Percentiles rank a stretch among this genome's conserved stretches.
phyloP scores from a whole-genome alignment of 371 early-diverging fungal genomes.

The Mucor lusitanicus region DNA sequence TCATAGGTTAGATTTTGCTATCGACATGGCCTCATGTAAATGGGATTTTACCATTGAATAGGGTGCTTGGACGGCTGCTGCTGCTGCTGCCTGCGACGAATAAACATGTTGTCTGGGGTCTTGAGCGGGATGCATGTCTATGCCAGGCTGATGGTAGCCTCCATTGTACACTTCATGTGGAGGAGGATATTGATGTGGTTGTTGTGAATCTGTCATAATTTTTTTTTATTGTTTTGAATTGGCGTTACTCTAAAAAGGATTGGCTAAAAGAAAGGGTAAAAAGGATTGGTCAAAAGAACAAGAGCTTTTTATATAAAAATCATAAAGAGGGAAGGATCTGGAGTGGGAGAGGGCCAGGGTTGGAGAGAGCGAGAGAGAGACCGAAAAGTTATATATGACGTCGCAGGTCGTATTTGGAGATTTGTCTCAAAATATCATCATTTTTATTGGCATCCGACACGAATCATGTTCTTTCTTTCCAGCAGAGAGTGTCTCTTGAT shows the following conservation, averaged over 20 bases:
- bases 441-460: background rate
- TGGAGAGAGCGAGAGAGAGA: background rate
- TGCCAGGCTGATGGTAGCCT: background rate
- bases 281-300: background rate
- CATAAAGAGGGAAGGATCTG: background rate
- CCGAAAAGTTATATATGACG: background rate
- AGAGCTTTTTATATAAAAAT: background rate
- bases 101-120: constrained; percentile 5
- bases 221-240: background rate
- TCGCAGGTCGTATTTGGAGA: background rate
- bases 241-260: constrained; percentile 6
- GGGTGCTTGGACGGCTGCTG: constrained; percentile 4
- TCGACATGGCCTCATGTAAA: background rate
- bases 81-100: background rate
- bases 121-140: constrained; percentile 4
- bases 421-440: background rate
- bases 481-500: background rate
- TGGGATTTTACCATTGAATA: constrained; percentile 16
- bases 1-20: background rate
- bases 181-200: constrained; percentile 1
- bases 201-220: constrained; percentile 3
- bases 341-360: background rate
- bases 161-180: background rate
- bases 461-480: background rate
- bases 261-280: background rate